Percentiles rank a stretch among this genome's conserved stretches.
phyloP scores from a whole-genome alignment of 2,329 filamentous ascomycete species.

The Hymenoscyphus scutula region DNA sequence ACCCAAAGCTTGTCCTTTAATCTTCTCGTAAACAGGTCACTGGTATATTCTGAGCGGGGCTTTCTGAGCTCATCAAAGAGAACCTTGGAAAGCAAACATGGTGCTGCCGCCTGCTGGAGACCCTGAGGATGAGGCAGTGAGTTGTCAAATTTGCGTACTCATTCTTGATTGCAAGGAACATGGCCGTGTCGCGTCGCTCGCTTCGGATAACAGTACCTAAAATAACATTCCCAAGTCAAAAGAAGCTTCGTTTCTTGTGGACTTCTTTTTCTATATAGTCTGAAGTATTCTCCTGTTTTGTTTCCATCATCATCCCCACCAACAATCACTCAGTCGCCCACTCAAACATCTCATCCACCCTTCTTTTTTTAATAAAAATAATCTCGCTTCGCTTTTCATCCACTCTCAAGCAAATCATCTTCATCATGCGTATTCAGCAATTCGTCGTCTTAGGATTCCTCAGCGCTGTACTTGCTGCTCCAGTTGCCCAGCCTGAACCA shows the following conservation, averaged over 20 bases:
- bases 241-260: background rate
- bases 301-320: background rate
- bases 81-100: background rate
- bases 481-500: constrained; percentile 16
- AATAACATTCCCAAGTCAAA: background rate
- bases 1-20: background rate
- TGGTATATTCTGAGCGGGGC: too few relatives aligned
- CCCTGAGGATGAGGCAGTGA: background rate
- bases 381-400: constrained; percentile 4
- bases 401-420: background rate
- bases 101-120: too few relatives aligned
- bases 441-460: constrained; percentile 20
- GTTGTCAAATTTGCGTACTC: background rate
- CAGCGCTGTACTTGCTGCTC: constrained; percentile 19
- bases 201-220: background rate
- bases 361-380: background rate
- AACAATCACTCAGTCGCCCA: background rate
- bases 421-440: constrained; percentile 19
- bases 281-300: background rate
- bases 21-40: background rate
- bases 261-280: constrained; percentile 2
- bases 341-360: background rate
- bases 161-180: background rate
- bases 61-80: background rate
- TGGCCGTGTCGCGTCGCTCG: background rate